Evolutionary conservation across 2,329 filamentous ascomycete species (phyloP), one percentile per base, ranked within the genome.

Genomic region (Pseudophaeomoniella oleicola): DNA sequence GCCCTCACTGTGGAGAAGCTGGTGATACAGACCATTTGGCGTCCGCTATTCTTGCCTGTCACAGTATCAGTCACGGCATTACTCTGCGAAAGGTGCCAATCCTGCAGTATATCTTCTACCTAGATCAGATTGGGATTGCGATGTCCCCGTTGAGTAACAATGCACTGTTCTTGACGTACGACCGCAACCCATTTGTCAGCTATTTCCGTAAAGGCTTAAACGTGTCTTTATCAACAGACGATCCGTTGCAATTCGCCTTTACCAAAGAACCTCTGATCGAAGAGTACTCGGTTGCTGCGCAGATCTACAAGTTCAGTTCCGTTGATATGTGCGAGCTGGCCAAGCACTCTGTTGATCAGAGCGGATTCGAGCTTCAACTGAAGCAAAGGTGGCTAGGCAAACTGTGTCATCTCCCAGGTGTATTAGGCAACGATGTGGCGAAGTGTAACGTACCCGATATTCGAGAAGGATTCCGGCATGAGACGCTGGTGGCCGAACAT

Each of bases 81-180:
- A 64, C 94, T 37, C 71, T 98, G 29, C 80, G 90, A 43, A 98
- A 98, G 55, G 87, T 96, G 2, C 90, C 90, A 2, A 63, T 98
- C 41, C 63, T 98, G 38, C 90, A 98, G 58, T 98, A 98, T 58
- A 76, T 96, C 35, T 98, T 94, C 63, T 98, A 98, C 51, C 74
- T 98, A 14, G 87, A 98, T 53, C 88, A 96, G 54, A 94, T 98
- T 43, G 90, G 90, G 39, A 90, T 98, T 44, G 90, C 90, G 42
- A 98, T 98, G 90, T 96, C 88, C n/a, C 90, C 90, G 2, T 69
- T 98, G 32, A 94, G 86, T 58, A 98, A 98, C 64, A 98, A 98
- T 50, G 90, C 90, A 0, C 63, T 98, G 19, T 98, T 98, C 62
- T 64, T 98, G 36, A 86, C 88, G 1, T 96, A 98, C 52, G 90